Evolutionary conservation across 1,139 yeast species (phyloP).

Genomic region (Protomyces macrosporus): DNA sequence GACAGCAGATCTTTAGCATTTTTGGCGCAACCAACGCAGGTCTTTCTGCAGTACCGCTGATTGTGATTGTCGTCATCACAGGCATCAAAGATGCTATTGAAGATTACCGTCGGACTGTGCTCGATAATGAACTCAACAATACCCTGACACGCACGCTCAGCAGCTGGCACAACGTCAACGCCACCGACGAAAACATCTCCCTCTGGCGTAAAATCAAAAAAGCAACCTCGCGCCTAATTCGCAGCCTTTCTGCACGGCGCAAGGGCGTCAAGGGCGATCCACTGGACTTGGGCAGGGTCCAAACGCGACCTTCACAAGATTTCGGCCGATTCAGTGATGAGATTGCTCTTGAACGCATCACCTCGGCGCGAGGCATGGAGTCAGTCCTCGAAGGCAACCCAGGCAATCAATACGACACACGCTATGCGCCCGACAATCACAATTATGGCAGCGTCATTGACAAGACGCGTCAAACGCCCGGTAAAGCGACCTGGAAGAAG

Average conservation of each 20-base stretch:
- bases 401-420: conserved; percentile 12
- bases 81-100: conserved; percentile 92
- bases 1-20: conserved; percentile 50
- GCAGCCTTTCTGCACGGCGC: conserved; percentile 28
- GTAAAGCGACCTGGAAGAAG: conserved; percentile 53
- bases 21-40: conserved; percentile 92
- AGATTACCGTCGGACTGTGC: conserved; percentile 75
- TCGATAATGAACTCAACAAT: conserved; percentile 82
- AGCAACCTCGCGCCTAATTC: conserved; percentile 39
- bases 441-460: conserved; percentile 36
- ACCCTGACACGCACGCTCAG: conserved; percentile 70
- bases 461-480: conserved; percentile 36
- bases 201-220: conserved; percentile 65
- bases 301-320: conserved; percentile 24
- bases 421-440: conserved; percentile 16
- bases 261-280: conserved; percentile 30
- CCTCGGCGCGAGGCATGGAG: conserved; percentile 20
- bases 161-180: conserved; percentile 71
- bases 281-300: conserved; percentile 19
- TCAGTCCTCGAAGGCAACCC: conserved; percentile 17
- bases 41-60: conserved; percentile 84
- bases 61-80: conserved; percentile 82
- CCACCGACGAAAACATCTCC: conserved; percentile 59
- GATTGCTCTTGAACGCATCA: conserved; percentile 19
- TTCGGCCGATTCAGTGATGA: conserved; percentile 7